Evolutionary conservation across 2,329 filamentous ascomycete genomes (phyloP).

Genomic region (Fusarium annulatum): DNA sequence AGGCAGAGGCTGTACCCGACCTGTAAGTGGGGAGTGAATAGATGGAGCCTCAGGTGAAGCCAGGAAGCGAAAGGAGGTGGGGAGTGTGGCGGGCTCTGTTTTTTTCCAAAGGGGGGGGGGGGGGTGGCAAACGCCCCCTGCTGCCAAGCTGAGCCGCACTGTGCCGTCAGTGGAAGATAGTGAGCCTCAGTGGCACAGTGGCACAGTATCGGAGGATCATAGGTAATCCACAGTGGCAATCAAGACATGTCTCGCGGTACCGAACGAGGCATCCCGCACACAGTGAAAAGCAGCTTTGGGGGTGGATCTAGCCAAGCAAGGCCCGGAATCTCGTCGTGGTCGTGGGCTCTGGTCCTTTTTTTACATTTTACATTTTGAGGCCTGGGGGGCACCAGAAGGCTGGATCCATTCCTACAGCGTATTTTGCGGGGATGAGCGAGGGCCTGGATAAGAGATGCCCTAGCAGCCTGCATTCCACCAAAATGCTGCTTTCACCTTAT

Average conservation of each 20-base stretch:
- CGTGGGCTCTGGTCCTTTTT: constrained; percentile 12
- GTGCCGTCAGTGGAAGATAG: constrained; percentile 2
- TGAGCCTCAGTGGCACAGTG: constrained; percentile 7
- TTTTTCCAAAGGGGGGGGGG: background rate
- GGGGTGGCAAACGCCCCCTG: constrained; percentile 1
- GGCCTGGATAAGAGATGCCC: constrained; percentile 27
- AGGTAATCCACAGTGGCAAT: constrained; percentile 35
- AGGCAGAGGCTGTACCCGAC: constrained; percentile 19
- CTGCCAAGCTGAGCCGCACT: constrained; percentile 9
- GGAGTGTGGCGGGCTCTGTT: constrained; percentile 11
- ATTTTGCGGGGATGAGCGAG: constrained; percentile 35
- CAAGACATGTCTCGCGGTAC: background rate
- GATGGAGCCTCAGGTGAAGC: constrained; percentile 37
- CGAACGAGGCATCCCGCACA: constrained; percentile 30
- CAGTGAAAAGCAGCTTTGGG: background rate
- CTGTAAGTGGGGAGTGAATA: constrained; percentile 17
- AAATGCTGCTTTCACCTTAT: background rate
- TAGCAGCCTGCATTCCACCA: constrained; percentile 13
- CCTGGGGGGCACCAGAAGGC: constrained; percentile 17
- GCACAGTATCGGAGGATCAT: constrained; percentile 19
- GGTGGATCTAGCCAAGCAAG: constrained; percentile 12
- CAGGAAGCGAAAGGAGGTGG: constrained; percentile 5
- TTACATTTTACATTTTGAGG: constrained; percentile 7
- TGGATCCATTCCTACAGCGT: constrained; percentile 21
- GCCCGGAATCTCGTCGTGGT: constrained; percentile 16